Base-by-base conservation (phyloP, 495 filamentous ascomycete species). In the Extremus antarcticus region DNA sequence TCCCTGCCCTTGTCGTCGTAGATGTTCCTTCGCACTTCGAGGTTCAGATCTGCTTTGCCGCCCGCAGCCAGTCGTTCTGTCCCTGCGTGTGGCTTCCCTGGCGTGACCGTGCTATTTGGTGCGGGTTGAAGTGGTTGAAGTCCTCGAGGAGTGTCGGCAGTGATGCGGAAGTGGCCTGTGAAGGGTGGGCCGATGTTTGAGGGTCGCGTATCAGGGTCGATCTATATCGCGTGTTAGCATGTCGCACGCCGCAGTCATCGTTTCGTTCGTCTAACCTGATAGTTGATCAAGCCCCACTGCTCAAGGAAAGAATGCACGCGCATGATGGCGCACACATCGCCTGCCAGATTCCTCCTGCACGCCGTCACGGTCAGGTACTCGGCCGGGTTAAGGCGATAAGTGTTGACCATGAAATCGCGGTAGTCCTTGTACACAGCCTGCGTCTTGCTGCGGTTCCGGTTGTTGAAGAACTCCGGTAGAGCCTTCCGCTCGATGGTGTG, bases 381-480 rank as follows among this genome's bases (percentile, higher is more conserved):
- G 23, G 87, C 78, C 2, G 92, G 92, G 67, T 96, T 97, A 47
- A 98, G 71, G 20, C 92, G 81, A 70, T 98, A 98, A 17, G 92
- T 95, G 68, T 97, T 97, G 69, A 98, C 91, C 92, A 98, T 98
- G 70, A 98, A 98, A 65, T 97, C 91, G 56, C 92, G 83, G 70
- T 97, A 97, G 66, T 98, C 92, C 70, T 96, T 96, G 70, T 97
- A 98, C 16, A 95, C 87, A n/a, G 88, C 83, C 3, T 87, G 83
- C 0, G 92, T 98, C 74, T 98, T 98, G 79, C 91, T 96, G 64
- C 92, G 86, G 69, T 98, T 98, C 40, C 94, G 80, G 69, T 81
- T 88, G 72, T 97, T 96, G 78, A 98, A 98, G 70, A 95, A 98
- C 70, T 98, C 92, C 1, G 90, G 89, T 50, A 98, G 72, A 8